Evolutionary conservation across 2,329 filamentous ascomycete species (phyloP).

Genomic region (Fusarium poae): DNA sequence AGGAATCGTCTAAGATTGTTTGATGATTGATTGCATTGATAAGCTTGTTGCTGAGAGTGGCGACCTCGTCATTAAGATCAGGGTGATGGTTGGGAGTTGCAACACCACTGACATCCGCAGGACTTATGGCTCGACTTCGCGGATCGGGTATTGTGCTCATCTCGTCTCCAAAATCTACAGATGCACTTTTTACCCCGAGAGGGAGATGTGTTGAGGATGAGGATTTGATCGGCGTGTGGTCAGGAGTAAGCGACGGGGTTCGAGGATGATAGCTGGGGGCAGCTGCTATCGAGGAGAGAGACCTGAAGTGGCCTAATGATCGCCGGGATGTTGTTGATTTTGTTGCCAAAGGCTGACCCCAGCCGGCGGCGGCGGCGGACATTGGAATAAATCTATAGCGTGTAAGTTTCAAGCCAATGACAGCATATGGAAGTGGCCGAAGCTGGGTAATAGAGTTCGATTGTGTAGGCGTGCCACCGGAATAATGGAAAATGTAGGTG

Average conservation of each 20-base stretch:
- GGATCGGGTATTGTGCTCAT: slow-evolving; percentile 79
- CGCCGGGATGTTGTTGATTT: slow-evolving; percentile 48
- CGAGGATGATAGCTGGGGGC: slow-evolving; percentile 56
- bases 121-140: slow-evolving; percentile 65
- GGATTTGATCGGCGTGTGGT: slow-evolving; percentile 57
- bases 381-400: slow-evolving; percentile 61
- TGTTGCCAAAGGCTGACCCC: slow-evolving; percentile 59
- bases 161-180: slow-evolving; percentile 66
- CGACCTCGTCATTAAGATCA: slow-evolving; percentile 79
- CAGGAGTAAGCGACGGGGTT: slow-evolving; percentile 53
- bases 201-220: slow-evolving; percentile 55
- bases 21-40: slow-evolving; percentile 98
- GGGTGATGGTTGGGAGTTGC: slow-evolving; percentile 61
- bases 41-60: slow-evolving; percentile 91
- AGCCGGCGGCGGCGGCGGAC: slow-evolving; percentile 62
- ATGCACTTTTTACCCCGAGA: slow-evolving; percentile 55
- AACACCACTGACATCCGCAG: slow-evolving; percentile 55
- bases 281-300: slow-evolving; percentile 65
- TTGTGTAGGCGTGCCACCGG: slow-evolving; percentile 13
- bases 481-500: slow-evolving; percentile 15
- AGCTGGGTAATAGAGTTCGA: slow-evolving; percentile 33
- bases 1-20: slow-evolving; percentile 88
- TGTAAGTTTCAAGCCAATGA: slow-evolving; percentile 31
- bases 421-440: slow-evolving; percentile 16
- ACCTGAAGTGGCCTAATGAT: slow-evolving; percentile 65